Base-by-base conservation (phyloP, 2,329 filamentous ascomycete genomes). In the Colletotrichum sp. region DNA sequence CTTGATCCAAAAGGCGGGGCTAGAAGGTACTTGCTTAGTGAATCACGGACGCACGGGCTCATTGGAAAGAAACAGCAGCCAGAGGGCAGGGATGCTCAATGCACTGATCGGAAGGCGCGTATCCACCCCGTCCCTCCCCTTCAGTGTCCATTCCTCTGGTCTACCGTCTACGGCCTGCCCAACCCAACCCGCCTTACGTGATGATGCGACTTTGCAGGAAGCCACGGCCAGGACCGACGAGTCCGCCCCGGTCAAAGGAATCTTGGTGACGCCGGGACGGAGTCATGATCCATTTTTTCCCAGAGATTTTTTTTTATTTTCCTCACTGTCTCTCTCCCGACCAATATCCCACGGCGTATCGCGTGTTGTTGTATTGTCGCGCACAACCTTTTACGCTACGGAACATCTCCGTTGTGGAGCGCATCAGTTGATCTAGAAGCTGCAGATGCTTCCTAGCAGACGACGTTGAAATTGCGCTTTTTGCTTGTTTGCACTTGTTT, bases 341-440 rank as follows among this genome's bases (percentile, higher is more conserved):
- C 22, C 26, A n/a, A 24, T 26, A 30, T 63, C 26, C 24, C 4
- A 62, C 44, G 44, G 44, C 10, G n/a, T 18, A 22, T 24, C 22
- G 16, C 32, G 15, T 24, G 8, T 18, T n/a, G 52, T 32, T n/a
- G 52, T 32, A 22, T 18, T 39, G 30, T 16, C 28, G 39, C 32
- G 12, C 16, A 22, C 57, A 62, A 75, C 28, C 32, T 18, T n/a
- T 24, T 32, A 66, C 18, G 24, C 69, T 59, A 73, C 73, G 73
- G 70, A 76, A 74, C 65, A 69, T 74, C 64, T 76, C 74, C 74
- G 74, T 74, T 48, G 70, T 73, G 70, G 74, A 74, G 12, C 65
- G 65, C 36, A 59, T 69, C 59, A 64, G 64, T 57, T 12, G 57
- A 60, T 69, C 64, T 55, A 76, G 74, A 74, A 69, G 64, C 64